Evolutionary conservation across 2,329 filamentous ascomycete genomes (phyloP).

Genomic region (Ophiostoma novo-ulmi): DNA sequence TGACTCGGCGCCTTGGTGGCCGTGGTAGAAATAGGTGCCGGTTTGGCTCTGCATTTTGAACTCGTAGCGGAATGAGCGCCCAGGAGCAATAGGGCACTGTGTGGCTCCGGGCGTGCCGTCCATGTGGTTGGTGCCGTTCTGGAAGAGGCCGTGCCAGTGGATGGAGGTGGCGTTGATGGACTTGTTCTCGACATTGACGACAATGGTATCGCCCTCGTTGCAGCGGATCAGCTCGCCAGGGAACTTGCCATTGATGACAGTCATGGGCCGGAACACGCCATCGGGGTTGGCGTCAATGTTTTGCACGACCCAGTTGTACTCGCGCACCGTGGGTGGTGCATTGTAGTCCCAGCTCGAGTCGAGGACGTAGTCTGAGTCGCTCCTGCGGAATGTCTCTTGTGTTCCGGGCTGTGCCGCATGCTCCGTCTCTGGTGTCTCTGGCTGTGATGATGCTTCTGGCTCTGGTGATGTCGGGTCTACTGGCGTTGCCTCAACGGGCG

Average conservation of each 20-base stretch:
- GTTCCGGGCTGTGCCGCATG: neutral
- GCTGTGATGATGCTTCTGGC: neutral
- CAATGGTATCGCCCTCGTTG: slow-evolving; percentile 66
- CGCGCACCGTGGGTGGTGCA: slow-evolving; percentile 46
- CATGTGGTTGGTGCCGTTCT: slow-evolving; percentile 68
- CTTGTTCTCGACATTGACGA: slow-evolving; percentile 61
- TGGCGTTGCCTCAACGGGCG: neutral
- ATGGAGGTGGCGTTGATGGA: slow-evolving; percentile 58
- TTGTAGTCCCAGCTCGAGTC: slow-evolving; percentile 51
- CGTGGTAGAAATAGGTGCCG: slow-evolving; percentile 66
- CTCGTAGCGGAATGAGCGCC: slow-evolving; percentile 52
- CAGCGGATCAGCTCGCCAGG: slow-evolving; percentile 68
- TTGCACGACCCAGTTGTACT: slow-evolving; percentile 56
- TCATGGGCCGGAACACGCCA: slow-evolving; percentile 58
- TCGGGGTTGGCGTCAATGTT: slow-evolving; percentile 64
- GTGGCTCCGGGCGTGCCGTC: slow-evolving; percentile 59
- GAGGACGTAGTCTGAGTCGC: slow-evolving; percentile 51
- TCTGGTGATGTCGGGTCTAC: neutral
- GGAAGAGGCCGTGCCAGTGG: slow-evolving; percentile 69
- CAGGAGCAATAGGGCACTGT: slow-evolving; percentile 57
- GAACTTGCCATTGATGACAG: slow-evolving; percentile 67
- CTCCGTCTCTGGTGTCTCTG: neutral
- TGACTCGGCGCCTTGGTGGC: slow-evolving; percentile 62
- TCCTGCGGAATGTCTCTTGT: slow-evolving; percentile 29
- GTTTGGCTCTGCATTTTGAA: slow-evolving; percentile 31